A percentile compares a stretch with the other conserved stretches of the same genome.
Evolutionary conservation across 345 rosid genomes (phyloP).

Genomic region (Bruguiera sexangula): DNA sequence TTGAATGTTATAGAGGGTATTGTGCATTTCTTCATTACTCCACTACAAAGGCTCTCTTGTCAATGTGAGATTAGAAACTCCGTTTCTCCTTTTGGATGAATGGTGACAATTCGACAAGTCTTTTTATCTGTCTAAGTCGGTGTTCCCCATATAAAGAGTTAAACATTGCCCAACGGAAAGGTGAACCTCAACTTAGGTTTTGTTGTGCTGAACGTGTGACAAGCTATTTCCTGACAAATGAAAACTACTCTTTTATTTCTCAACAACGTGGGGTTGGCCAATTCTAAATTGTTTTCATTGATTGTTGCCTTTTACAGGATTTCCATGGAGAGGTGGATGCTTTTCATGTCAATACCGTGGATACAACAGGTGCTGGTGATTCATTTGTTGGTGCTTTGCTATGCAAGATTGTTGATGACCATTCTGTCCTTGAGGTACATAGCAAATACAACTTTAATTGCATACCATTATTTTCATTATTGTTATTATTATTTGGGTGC

Average conservation of each 20-base stretch:
- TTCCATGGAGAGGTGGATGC: conserved; percentile 78
- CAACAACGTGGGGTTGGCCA: not conserved
- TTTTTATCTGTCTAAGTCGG: too few species aligned
- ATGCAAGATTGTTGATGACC: conserved; percentile 74
- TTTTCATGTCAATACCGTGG: conserved; percentile 70
- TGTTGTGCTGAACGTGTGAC: not conserved
- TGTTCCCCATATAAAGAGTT: too few species aligned
- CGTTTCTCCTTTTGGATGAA: too few species aligned
- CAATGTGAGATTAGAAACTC: not conserved
- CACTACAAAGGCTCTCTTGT: not conserved
- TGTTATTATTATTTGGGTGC: too few species aligned
- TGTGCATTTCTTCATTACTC: not conserved
- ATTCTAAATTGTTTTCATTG: not conserved
- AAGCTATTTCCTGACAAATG: not conserved
- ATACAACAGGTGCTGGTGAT: conserved; percentile 98
- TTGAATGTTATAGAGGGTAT: not conserved
- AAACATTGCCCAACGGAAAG: too few species aligned
- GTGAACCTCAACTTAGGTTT: not conserved
- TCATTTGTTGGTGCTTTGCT: conserved; percentile 86
- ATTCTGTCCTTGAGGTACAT: conserved; percentile 59
- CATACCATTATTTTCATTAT: not conserved
- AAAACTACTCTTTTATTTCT: not conserved
- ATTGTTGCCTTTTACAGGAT: conserved; percentile 35
- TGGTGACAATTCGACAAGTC: too few species aligned
- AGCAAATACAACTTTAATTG: not conserved